A percentile compares a stretch with the other conserved stretches of the same genome.
These are phyloP conservation scores for Neurospora tetrasperma DNA, from an alignment of 495 filamentous ascomycete species.

Conservation along the genomic window DNA sequence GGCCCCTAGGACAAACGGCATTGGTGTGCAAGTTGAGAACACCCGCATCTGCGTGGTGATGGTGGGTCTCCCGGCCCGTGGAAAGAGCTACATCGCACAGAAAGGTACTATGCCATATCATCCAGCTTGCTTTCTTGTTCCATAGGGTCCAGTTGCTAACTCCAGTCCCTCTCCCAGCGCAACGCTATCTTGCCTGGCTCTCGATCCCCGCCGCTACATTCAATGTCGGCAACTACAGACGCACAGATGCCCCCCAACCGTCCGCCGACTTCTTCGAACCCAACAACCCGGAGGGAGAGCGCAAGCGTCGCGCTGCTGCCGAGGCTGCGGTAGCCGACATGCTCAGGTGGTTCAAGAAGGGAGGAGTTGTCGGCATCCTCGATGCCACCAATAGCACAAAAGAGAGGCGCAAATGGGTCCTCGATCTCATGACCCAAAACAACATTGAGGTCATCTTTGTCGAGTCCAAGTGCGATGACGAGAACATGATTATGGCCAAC, in stretches of 20 bases:
- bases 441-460: slow-evolving; percentile 88
- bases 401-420: slow-evolving; percentile 79
- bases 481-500: slow-evolving; percentile 91
- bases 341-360: slow-evolving; percentile 74
- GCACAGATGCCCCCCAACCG: slow-evolving; percentile 74
- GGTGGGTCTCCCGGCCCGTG: slow-evolving; percentile 90
- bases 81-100: slow-evolving; percentile 93
- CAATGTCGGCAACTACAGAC: slow-evolving; percentile 93
- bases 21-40: slow-evolving; percentile 70
- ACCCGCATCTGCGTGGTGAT: slow-evolving; percentile 97
- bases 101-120: slow-evolving; percentile 57
- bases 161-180: slow-evolving; percentile 45
- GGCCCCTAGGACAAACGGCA: slow-evolving; percentile 37
- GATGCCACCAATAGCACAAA: slow-evolving; percentile 96
- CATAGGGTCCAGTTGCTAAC: slow-evolving; percentile 11
- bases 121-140: neutral
- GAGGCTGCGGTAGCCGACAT: slow-evolving; percentile 86
- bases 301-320: slow-evolving; percentile 73
- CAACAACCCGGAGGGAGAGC: slow-evolving; percentile 79
- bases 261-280: slow-evolving; percentile 88
- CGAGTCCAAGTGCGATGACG: slow-evolving; percentile 90
- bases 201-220: slow-evolving; percentile 87
- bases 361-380: slow-evolving; percentile 77
- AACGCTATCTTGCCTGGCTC: slow-evolving; percentile 92
- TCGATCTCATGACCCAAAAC: slow-evolving; percentile 58